These are phyloP conservation scores for Leptographium lundbergii DNA, from an alignment of 2,329 filamentous ascomycete genomes.

Conservation along the genomic window DNA sequence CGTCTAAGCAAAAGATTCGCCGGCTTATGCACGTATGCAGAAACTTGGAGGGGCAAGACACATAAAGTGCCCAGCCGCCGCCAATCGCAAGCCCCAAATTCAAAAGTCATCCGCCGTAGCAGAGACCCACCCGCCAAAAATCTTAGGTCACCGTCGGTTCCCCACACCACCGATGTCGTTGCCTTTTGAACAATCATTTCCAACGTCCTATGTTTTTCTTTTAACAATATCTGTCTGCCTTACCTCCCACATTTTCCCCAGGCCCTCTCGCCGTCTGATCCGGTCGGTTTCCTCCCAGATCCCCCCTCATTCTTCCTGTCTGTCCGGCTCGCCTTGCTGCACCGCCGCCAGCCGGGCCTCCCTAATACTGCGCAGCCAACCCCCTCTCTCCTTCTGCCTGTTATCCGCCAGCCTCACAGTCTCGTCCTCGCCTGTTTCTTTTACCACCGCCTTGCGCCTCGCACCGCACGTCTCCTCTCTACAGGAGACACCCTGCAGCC, in stretches of 20 bases:
- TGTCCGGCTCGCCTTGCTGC: neutral
- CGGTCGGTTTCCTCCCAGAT: neutral
- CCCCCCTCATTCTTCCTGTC: neutral
- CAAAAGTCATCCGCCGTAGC: neutral
- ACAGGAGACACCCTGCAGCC: neutral
- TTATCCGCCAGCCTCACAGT: neutral
- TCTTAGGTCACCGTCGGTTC: constrained; percentile 1
- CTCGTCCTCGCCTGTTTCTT: neutral
- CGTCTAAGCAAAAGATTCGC: neutral
- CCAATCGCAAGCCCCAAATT: neutral
- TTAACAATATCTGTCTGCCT: neutral
- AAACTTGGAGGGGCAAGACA: neutral
- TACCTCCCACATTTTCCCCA: neutral
- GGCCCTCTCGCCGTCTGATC: neutral
- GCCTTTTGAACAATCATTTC: neutral
- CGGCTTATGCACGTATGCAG: neutral
- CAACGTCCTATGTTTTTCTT: neutral
- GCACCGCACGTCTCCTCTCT: neutral
- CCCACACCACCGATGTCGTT: constrained; percentile 3
- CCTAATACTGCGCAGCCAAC: neutral
- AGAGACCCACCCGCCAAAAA: neutral
- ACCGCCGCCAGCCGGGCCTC: neutral
- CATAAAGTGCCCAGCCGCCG: neutral
- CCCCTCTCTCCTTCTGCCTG: neutral
- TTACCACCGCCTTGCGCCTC: neutral